A percentile compares a stretch with the other conserved stretches of the same genome.
Conservation (phyloP, 23 red algal species). For the Gracilaria vermiculophylla region DNA sequence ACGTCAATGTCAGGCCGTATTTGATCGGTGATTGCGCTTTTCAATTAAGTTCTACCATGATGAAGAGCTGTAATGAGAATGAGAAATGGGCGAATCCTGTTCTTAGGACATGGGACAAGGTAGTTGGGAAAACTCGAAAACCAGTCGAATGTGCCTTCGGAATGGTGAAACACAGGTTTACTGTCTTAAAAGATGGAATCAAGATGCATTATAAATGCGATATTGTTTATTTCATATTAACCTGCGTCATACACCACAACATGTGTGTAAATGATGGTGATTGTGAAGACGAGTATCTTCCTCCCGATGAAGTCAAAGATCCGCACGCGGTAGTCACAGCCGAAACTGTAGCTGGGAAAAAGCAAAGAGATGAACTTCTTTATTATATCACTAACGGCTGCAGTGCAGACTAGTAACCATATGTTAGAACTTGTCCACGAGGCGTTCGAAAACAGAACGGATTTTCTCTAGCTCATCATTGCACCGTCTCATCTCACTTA, state of each 20-base stretch:
- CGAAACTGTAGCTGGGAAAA: neutral
- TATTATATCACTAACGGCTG: neutral
- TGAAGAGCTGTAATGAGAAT: neutral
- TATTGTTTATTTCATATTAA: neutral
- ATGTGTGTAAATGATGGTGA: neutral
- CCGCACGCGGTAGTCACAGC: neutral
- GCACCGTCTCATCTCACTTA: neutral
- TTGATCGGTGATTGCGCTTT: neutral
- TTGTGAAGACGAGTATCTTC: neutral
- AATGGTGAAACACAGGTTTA: neutral
- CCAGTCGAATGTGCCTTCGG: neutral
- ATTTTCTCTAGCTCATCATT: neutral
- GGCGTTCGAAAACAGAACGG: neutral
- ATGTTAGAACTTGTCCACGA: neutral
- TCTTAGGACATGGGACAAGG: neutral
- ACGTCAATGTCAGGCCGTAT: neutral
- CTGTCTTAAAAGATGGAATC: neutral
- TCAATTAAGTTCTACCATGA: neutral
- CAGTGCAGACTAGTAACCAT: neutral
- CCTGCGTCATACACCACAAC: neutral
- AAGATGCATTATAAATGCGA: neutral
- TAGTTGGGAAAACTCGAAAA: neutral
- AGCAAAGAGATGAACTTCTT: neutral
- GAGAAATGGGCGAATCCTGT: conserved; percentile 5
- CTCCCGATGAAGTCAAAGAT: neutral